A percentile compares a stretch with the other conserved stretches of the same genome.
Conservation (phyloP, 2,329 filamentous ascomycete species). For the Ascochyta fabae region DNA sequence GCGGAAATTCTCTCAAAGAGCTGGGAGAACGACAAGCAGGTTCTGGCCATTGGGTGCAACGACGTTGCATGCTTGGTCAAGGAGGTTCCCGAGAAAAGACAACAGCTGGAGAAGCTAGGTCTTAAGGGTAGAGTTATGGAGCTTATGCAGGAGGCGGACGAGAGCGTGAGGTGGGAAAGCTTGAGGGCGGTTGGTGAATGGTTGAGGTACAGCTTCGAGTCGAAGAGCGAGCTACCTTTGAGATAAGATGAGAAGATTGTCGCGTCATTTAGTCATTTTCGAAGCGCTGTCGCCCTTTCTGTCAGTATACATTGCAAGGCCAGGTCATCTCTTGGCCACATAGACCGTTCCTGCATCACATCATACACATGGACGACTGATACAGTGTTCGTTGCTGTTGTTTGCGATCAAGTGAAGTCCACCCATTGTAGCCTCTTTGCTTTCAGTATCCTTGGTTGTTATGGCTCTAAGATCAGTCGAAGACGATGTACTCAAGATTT, state of each 20-base stretch:
- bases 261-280: constrained; percentile 1
- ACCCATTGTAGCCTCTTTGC: no score
- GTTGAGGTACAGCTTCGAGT: constrained; percentile 68
- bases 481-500: constrained; percentile 13
- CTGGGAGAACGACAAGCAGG: constrained; percentile 84
- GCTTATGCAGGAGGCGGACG: constrained; percentile 87
- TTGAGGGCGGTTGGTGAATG: constrained; percentile 82
- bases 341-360: constrained; percentile 15
- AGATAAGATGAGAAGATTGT: constrained; percentile 22
- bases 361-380: not conserved
- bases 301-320: constrained; percentile 15
- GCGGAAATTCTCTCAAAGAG: constrained; percentile 84
- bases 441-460: no score
- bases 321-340: constrained; percentile 1
- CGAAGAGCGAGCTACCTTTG: constrained; percentile 41
- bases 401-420: no score
- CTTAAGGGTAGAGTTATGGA: constrained; percentile 91
- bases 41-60: constrained; percentile 90
- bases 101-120: constrained; percentile 80
- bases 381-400: not conserved
- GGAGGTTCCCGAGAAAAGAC: constrained; percentile 84
- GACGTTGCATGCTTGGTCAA: constrained; percentile 89
- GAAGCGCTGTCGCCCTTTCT: constrained; percentile 14
- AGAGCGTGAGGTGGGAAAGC: constrained; percentile 91
- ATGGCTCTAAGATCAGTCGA: not conserved